Evolutionary conservation across 2,329 filamentous ascomycete genomes (phyloP), one percentile per base, ranked within the genome.

Genomic region (Shiraia sp.): DNA sequence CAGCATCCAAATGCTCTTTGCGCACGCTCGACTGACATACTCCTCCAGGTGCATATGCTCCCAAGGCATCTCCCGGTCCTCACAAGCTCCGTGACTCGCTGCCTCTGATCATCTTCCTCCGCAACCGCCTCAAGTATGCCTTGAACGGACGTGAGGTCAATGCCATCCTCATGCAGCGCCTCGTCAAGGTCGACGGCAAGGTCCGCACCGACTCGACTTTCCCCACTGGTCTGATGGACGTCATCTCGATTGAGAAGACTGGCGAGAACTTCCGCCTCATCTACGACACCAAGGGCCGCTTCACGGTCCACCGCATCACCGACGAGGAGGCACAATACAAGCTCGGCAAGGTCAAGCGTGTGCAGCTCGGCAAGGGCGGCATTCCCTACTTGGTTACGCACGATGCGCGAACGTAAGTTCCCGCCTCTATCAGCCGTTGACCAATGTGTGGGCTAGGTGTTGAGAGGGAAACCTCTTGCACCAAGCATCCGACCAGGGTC

Each of bases 381-480:
- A 95, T 99, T 86, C 93, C 93, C 95, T 99, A 96, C 91, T 96
- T 97, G 90, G 93, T 99, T 89, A 99, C 93, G 91, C 93, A 99
- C 89, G 93, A 99, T 93, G 93, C 93, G 81, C 88, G 93, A 90
- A 99, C 93, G 92, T 99, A 83, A 96, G 92, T 97, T 87, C 87
- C 83, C 79, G 88, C 87, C 90, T 96, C 91, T 93, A 91, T 96
- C 92, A 96, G 92, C 86, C 92, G 92, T 96, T 96, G 92, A 90
- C 92, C 63, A 64, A 49, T 66, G 65, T 66, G 65, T 69, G 65
- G 66, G 65, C 64, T 63, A 63, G 63, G 58, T 66, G 59, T 45
- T 47, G 42, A 8, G 56, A 63, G 61, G 59, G 55, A 47, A 54
- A 63, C 55, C 57, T 63, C 44, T 47, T 47, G 42, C 92, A 90